These are phyloP conservation scores for Linum lewisii DNA, from an alignment of 345 rosid species.

Conservation along the genomic window DNA sequence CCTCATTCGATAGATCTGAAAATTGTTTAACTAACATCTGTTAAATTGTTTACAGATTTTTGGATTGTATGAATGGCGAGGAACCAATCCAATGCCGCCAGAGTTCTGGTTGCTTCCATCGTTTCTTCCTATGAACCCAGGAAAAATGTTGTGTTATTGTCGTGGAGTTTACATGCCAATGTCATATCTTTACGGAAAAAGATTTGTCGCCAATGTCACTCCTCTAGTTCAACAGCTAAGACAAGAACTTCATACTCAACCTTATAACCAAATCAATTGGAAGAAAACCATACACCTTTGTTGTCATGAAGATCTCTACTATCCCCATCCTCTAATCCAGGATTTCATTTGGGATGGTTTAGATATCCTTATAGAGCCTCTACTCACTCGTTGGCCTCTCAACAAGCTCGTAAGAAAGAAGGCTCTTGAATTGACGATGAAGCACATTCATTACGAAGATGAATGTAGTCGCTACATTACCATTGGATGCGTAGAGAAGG, in stretches of 20 bases:
- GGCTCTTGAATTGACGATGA: constrained; percentile 17
- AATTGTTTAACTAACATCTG: too few relatives aligned
- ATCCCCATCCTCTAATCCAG: too few relatives aligned
- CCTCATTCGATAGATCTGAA: too few relatives aligned
- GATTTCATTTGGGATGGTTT: constrained; percentile 23
- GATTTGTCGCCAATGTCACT: constrained; percentile 15
- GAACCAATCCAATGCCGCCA: constrained; percentile 19
- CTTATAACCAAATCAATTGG: too few relatives aligned
- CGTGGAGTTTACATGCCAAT: constrained; percentile 13
- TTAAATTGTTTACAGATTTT: too few relatives aligned
- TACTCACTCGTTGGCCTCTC: constrained; percentile 26
- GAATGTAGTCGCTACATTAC: constrained; percentile 30
- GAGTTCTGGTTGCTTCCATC: constrained; percentile 16
- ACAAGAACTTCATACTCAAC: too few relatives aligned
- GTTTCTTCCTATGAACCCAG: constrained; percentile 13
- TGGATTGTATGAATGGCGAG: constrained; percentile 19
- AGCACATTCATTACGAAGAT: constrained; percentile 25
- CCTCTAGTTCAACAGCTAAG: constrained; percentile 15
- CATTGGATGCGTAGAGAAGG: constrained; percentile 30
- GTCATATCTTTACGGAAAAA: constrained; percentile 19
- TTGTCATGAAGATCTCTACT: too few relatives aligned
- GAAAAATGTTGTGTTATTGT: constrained; percentile 11
- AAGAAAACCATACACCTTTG: too few relatives aligned
- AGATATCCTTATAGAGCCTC: constrained; percentile 15
- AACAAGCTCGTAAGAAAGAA: constrained; percentile 19